Evolutionary conservation across 306 rosid genomes (phyloP).

Genomic region (Myrica gale): DNA sequence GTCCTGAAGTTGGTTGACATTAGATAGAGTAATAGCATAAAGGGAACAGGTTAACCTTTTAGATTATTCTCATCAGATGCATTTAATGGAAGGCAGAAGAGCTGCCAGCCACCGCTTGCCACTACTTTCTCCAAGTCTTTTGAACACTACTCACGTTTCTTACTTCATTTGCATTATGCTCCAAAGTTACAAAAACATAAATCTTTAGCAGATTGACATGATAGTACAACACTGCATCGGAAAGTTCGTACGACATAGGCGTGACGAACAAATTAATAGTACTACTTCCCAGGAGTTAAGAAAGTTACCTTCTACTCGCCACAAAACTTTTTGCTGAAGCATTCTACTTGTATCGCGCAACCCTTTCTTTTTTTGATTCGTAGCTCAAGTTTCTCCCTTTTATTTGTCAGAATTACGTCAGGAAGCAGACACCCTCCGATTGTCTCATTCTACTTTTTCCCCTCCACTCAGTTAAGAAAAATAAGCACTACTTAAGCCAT

Average conservation of each 20-base stretch:
- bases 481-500: too few species aligned
- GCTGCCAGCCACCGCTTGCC: too few species aligned
- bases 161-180: too few species aligned
- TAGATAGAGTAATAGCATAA: too few species aligned
- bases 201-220: too few species aligned
- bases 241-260: neutral
- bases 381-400: neutral
- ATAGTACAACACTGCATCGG: too few species aligned
- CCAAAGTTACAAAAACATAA: neutral
- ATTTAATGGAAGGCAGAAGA: too few species aligned
- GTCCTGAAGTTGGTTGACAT: too few species aligned
- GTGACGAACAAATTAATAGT: neutral
- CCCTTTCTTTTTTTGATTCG: neutral
- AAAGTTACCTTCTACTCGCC: neutral
- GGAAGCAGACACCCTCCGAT: neutral
- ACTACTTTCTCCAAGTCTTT: too few species aligned
- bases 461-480: neutral
- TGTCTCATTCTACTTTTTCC: neutral
- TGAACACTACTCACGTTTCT: too few species aligned
- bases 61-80: too few species aligned
- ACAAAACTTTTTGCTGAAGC: neutral
- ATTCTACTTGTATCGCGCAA: neutral
- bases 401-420: neutral
- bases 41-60: too few species aligned
- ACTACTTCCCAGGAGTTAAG: neutral